phyloP scores from a whole-genome alignment of 495 filamentous ascomycete genomes.

The Aspergillus cristatus region DNA sequence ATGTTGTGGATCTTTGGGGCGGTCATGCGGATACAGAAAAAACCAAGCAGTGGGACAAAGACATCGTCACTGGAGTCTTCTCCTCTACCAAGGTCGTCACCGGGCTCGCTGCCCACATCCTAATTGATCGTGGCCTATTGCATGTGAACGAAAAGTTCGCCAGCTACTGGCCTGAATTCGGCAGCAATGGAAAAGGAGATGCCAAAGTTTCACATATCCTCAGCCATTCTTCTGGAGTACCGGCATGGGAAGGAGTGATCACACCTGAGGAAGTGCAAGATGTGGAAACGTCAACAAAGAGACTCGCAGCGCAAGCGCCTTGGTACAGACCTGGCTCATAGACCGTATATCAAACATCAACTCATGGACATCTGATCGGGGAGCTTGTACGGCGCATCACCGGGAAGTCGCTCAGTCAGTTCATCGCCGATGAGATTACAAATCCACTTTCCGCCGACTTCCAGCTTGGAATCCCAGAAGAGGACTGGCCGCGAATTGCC shows the following conservation, averaged over 20 bases:
- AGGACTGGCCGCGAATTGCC: conserved; percentile 13
- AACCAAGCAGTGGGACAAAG: conserved; percentile 15
- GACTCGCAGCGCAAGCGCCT: conserved; percentile 17
- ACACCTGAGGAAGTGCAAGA: conserved; percentile 18
- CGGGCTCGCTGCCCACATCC: conserved; percentile 16
- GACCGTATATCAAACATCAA: conserved; percentile 20
- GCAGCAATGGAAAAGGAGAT: conserved; percentile 15
- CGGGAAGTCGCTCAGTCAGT: conserved; percentile 14
- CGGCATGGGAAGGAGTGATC: conserved; percentile 16
- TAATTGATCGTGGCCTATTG: conserved; percentile 17
- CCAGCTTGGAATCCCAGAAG: conserved; percentile 13
- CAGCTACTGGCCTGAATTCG: conserved; percentile 26
- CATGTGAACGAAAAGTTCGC: conserved; percentile 15
- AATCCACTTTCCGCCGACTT: conserved; percentile 17
- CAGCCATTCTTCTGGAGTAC: conserved; percentile 13
- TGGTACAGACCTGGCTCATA: conserved; percentile 23
- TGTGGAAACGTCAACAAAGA: conserved; percentile 5
- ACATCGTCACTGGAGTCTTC: conserved; percentile 18
- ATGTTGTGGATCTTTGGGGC: conserved; percentile 23
- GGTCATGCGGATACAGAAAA: conserved; percentile 12
- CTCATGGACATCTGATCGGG: conserved; percentile 17
- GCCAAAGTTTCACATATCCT: conserved; percentile 18
- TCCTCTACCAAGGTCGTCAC: conserved; percentile 20
- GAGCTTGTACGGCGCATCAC: conserved; percentile 16
- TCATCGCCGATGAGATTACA: conserved; percentile 20